phyloP scores from a whole-genome alignment of 805 yeast genomes.

The Metschnikowia arizonensis region DNA sequence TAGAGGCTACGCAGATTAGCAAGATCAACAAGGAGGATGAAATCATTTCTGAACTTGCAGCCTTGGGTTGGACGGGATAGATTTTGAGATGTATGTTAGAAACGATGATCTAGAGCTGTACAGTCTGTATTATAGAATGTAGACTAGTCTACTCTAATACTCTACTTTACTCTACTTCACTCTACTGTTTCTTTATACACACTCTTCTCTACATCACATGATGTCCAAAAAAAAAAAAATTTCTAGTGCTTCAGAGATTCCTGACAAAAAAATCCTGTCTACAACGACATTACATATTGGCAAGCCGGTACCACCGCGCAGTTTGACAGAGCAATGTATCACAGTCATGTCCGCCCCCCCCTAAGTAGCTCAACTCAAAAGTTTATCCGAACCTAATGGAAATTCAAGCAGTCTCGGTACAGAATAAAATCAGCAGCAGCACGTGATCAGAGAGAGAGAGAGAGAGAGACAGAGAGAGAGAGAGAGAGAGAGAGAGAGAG shows the following conservation, averaged over 20 bases:
- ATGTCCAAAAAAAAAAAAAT: not conserved
- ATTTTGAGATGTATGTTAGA: not conserved
- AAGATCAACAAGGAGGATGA: conserved; percentile 85
- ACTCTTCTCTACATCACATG: not conserved
- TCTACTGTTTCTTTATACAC: too few relatives aligned
- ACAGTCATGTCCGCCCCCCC: not conserved
- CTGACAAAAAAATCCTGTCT: not conserved
- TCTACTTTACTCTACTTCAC: too few relatives aligned
- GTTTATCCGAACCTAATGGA: too few relatives aligned
- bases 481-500: too few relatives aligned
- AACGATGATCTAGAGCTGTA: not conserved
- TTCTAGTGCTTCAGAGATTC: not conserved
- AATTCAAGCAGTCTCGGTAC: too few relatives aligned
- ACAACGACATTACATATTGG: conserved; percentile 1
- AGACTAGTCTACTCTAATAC: too few relatives aligned
- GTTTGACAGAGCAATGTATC: conserved; percentile 3
- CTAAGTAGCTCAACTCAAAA: not conserved
- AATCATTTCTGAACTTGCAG: conserved; percentile 67
- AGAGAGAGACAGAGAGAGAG: too few relatives aligned
- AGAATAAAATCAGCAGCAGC: too few relatives aligned
- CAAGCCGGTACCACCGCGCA: not conserved
- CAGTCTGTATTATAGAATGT: too few relatives aligned
- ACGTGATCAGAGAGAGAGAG: too few relatives aligned
- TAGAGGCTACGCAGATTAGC: conserved; percentile 89
- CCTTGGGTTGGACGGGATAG: conserved; percentile 62